A percentile compares a stretch with the other conserved stretches of the same genome.
These are phyloP conservation scores for Drechslerella coelobrocha DNA, from an alignment of 2,329 filamentous ascomycete genomes.

Conservation along the genomic window DNA sequence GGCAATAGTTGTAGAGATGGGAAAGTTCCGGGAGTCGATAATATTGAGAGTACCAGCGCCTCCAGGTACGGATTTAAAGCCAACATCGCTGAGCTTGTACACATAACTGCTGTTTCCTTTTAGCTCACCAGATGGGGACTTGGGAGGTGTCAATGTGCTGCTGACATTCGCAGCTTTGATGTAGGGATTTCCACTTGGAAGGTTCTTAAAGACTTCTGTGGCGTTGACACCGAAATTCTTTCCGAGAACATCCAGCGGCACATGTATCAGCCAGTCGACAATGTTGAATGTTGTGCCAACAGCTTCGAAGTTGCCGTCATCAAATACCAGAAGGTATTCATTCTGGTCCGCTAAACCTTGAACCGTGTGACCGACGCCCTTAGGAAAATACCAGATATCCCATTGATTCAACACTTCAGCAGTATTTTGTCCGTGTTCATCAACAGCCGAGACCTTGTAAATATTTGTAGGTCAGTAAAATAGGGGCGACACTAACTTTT, in stretches of 20 bases:
- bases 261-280: constrained; percentile 73
- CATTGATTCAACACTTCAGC: constrained; percentile 65
- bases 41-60: constrained; percentile 69
- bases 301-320: constrained; percentile 71
- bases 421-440: constrained; percentile 67
- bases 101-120: constrained; percentile 69
- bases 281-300: constrained; percentile 73
- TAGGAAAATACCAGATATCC: constrained; percentile 74
- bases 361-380: constrained; percentile 69
- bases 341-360: constrained; percentile 72
- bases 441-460: constrained; percentile 64
- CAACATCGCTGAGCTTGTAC: constrained; percentile 62
- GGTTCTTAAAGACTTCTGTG: constrained; percentile 65
- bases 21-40: constrained; percentile 73
- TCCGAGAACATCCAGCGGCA: constrained; percentile 67
- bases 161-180: constrained; percentile 67
- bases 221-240: constrained; percentile 72
- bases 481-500: no score
- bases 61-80: constrained; percentile 65
- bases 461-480: not conserved
- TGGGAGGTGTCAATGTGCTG: constrained; percentile 59
- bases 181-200: constrained; percentile 67
- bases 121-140: constrained; percentile 62
- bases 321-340: constrained; percentile 71
- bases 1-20: constrained; percentile 70